These are phyloP conservation scores for Tephrocybe sp. DNA, from an alignment of 768 basidiomycete species.

Conservation along the genomic window DNA sequence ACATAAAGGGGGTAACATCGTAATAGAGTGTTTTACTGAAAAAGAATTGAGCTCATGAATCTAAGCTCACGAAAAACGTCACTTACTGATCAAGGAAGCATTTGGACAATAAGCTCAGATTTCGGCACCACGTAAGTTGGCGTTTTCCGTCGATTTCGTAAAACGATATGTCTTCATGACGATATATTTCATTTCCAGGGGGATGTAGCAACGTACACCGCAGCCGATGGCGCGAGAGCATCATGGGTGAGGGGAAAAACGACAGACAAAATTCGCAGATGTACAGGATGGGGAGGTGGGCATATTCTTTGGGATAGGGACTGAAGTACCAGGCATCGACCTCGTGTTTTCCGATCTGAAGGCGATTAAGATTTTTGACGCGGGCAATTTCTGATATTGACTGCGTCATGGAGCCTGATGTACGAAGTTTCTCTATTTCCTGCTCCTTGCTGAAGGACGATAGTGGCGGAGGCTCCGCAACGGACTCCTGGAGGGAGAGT, in stretches of 20 bases:
- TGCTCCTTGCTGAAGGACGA: slow-evolving; percentile 91
- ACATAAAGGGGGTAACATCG: slow-evolving; percentile 99
- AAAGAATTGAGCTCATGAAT: slow-evolving; percentile 21
- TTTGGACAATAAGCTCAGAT: slow-evolving; percentile 94
- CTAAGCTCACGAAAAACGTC: slow-evolving; percentile 10
- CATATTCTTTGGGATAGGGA: slow-evolving; percentile 98
- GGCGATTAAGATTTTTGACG: slow-evolving; percentile 96
- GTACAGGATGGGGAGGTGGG: slow-evolving; percentile 92
- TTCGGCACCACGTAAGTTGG: slow-evolving; percentile 95
- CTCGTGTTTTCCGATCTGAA: slow-evolving; percentile 95
- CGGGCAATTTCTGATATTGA: slow-evolving; percentile 96
- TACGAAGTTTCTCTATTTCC: slow-evolving; percentile 97
- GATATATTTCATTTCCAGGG: slow-evolving; percentile 99
- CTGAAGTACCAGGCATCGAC: slow-evolving; percentile 99
- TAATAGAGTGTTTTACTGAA: slow-evolving; percentile 96
- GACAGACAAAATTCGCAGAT: slow-evolving; percentile 98
- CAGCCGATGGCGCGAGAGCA: slow-evolving; percentile 87
- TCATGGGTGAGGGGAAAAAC: slow-evolving; percentile 88
- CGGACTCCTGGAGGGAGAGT: slow-evolving; percentile 51
- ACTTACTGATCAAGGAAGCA: slow-evolving; percentile 97
- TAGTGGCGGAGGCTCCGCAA: slow-evolving; percentile 50
- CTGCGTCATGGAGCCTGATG: slow-evolving; percentile 98
- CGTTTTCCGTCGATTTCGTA: slow-evolving; percentile 98
- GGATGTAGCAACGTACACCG: slow-evolving; percentile 93
- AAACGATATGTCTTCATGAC: slow-evolving; percentile 94